Evolutionary conservation across 208 protist genomes (phyloP), one percentile per base, ranked within the genome.

Genomic region (Leishmania major): DNA sequence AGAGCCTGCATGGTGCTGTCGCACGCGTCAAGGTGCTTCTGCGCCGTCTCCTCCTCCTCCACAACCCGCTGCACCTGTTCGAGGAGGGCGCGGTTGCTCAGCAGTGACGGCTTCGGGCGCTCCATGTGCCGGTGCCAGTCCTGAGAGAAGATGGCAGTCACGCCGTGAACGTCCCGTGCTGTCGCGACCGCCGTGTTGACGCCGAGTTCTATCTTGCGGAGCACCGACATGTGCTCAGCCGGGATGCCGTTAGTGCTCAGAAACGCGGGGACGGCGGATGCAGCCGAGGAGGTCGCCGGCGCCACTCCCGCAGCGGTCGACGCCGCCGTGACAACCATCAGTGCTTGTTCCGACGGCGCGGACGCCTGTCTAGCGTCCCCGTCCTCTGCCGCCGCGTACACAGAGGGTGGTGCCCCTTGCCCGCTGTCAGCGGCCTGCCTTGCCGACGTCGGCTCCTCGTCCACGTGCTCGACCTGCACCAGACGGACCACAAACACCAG

Each of bases 31-130:
- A 95, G 79, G 28, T 94, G 87, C 8, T 89, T 85, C 75, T 82
- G 84, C 6, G 86, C 75, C 7, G 78, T 62, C 69, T 95, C 90
- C 66, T 91, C 87, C 60, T 95, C 90, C 31, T 80, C 45, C 45
- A 95, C 84, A 67, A 97, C 84, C 66, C 89, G 85, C 59, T 89
- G 83, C 70, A 97, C 88, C 62, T 91, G 85, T 76, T 94, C 86
- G 51, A 91, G 76, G 45, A 97, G 75, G 10, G 85, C 88, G 35
- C 83, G 86, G 72, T 93, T 88, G 80, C 91, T 94, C 75, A 97
- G 85, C 40, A 85, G 62, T 4, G 94, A 94, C n/a, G 92, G 92
- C 80, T 88, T 85, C 67, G 57, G 87, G 43, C 75, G 85, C 79
- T 79, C 86, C 69, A 88, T 70, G 62, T 74, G 3, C 40, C 82